Base-by-base conservation (phyloP, 768 basidiomycete genomes). In the Boletales sp. region DNA sequence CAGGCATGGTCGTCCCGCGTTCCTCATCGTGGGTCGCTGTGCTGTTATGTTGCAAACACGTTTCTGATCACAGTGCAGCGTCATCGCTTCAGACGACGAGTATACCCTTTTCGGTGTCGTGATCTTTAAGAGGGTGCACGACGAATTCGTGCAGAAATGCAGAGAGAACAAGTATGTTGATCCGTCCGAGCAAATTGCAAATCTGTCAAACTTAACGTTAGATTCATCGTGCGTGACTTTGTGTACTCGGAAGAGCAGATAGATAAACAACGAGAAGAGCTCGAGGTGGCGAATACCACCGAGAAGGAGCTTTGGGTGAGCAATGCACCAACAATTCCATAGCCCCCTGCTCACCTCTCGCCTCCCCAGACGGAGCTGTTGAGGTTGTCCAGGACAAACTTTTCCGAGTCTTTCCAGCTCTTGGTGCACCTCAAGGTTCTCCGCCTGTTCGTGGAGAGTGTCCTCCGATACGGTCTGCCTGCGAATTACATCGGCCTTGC, bases 241-340 rank as follows among this genome's bases (percentile, higher is more conserved):
- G 80, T 80, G 13, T 98, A 80, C 64, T 90, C 94, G 19, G 87
- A 91, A 63, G 85, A 85, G 38, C 85, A 86, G 51, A 73, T 94
- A 27, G 75, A 76, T 52, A 91, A 86, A 68, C 90, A 95, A 64
- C 78, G 77, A 57, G 80, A 89, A 65, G 95, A 95, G 44, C 72
- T 97, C 12, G 81, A 84, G 30, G 74, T 74, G n/a, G 83, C 93
- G 3, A 84, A 86, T 55, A 76, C 79, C 8, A 90, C 93, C 27
- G 97, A 97, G 77, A 92, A 90, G 70, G 95, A 99, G 62, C 84
- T 97, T 43, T 98, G 97, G 97, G 94, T 95, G 63, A 57, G 84
- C n/a, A 30, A 39, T 34, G 34, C 18, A 8, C 14, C 11, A 27
- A 17, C 34, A 32, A 8, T 7, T 7, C 24, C 19, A 10, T 31